Evolutionary conservation across 1,284 basidiomycete species (phyloP), one percentile per base, ranked within the genome.

Genomic region (Ceratobasidium sp.): DNA sequence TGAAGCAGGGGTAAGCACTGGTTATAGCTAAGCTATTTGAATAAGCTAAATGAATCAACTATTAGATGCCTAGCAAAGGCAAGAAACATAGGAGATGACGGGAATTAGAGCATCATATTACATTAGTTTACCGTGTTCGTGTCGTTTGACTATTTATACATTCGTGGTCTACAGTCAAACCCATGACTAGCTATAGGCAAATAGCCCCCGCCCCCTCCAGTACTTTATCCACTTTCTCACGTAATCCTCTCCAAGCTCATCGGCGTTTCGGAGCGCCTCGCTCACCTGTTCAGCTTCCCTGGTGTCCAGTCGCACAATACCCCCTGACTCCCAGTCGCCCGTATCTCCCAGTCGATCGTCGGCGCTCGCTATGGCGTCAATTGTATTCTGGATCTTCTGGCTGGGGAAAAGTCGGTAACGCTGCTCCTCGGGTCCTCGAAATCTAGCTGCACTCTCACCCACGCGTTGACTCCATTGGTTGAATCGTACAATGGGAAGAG

Each of bases 1-100:
- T 8, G 91, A 94, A 78, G 92, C 90, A 57, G 92, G 90, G 8
- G 86, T 93, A 31, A 45, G 64, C 45, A 5, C 8, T 47, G 25
- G 47, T 25, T 45, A 8, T 5, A 13, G 13, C 15, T n/a, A 12
- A 27, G 20, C 5, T 38, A 22, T 7, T 32, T 42, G 29, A 4
- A 17, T 12, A 27, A 25, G 20, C 27, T 53, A 31, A 52, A 27
- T 25, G 13, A 2, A 10, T 38, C 17, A n/a, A 56, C 15, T 25
- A n/a, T 20, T 31, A 67, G 64, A 55, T 67, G 50, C 64, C 64
- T 3, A 25, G 10, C 17, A 55, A 34, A 25, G 34, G 52, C 6
- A 67, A 67, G 35, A 67, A 45, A 40, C 27, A 52, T 20, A 53
- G 52, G 25, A 35, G 52, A 45, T 67, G 20, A 64, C n/a, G n/a